These are phyloP conservation scores for Stemphylium beticola DNA, from an alignment of 2,329 filamentous ascomycete genomes.

Conservation along the genomic window DNA sequence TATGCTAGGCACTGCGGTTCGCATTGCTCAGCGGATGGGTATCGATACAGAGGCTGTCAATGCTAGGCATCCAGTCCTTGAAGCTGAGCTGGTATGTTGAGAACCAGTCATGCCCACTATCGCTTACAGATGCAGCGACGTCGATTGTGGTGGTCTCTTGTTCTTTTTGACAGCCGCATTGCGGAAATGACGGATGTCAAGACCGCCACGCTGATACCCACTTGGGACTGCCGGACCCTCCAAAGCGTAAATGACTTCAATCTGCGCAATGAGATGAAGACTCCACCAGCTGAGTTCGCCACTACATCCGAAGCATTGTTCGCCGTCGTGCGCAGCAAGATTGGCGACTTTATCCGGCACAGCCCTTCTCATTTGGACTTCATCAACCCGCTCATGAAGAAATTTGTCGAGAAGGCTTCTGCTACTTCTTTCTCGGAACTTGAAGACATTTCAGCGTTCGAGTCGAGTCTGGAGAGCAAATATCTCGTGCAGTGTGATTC, in stretches of 20 bases:
- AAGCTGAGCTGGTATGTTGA: conserved; percentile 57
- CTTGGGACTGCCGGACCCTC: conserved; percentile 58
- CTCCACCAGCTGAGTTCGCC: conserved; percentile 46
- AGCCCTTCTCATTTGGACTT: conserved; percentile 56
- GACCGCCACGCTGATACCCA: conserved; percentile 54
- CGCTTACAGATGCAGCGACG: conserved; percentile 51
- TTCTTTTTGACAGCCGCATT: conserved; percentile 64
- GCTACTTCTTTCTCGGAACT: conserved; percentile 19
- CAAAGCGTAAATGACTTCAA: conserved; percentile 61
- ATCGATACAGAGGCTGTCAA: conserved; percentile 63
- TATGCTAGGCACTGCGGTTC: conserved; percentile 63
- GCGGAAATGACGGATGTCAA: conserved; percentile 60
- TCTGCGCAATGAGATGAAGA: conserved; percentile 50
- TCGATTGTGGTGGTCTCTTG: conserved; percentile 67
- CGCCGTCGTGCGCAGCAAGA: conserved; percentile 56
- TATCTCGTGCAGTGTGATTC: conserved; percentile 44
- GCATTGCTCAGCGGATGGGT: conserved; percentile 66
- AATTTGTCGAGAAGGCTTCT: conserved; percentile 42
- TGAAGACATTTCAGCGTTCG: conserved; percentile 42
- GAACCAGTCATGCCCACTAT: not conserved
- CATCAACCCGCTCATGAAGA: conserved; percentile 51
- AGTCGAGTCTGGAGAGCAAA: conserved; percentile 50
- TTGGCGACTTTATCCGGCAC: conserved; percentile 52
- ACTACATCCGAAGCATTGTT: conserved; percentile 59
- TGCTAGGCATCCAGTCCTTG: conserved; percentile 60